A percentile compares a stretch with the other conserved stretches of the same genome.
Evolutionary conservation across 441 rosid genomes (phyloP).

Genomic region (Populus trichocarpa): DNA sequence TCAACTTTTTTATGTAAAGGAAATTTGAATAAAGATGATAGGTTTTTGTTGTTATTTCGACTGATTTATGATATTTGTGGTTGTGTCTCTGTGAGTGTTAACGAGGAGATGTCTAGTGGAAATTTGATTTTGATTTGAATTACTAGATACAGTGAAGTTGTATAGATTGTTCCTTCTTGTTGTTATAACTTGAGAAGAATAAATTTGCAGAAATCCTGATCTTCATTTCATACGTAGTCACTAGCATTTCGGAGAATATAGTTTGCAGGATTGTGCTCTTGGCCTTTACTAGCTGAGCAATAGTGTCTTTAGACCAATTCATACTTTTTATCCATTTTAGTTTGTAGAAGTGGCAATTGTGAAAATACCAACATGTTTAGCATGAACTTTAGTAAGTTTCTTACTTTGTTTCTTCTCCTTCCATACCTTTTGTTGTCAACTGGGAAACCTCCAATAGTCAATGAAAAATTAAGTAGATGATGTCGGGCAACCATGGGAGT

Average conservation of each 20-base stretch:
- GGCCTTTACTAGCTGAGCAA: neutral
- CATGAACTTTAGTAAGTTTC: neutral
- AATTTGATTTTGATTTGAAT: too few relatives aligned
- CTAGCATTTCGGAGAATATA: neutral
- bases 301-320: neutral
- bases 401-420: neutral
- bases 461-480: neutral
- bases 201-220: too few relatives aligned
- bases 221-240: too few relatives aligned
- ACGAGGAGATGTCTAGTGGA: neutral
- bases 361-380: neutral
- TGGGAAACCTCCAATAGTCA: neutral
- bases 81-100: neutral
- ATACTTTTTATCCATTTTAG: neutral
- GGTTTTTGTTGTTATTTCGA: slow-evolving; percentile 1
- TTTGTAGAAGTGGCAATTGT: neutral
- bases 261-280: neutral
- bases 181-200: too few relatives aligned
- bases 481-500: neutral
- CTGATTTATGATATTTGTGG: neutral
- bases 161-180: too few relatives aligned
- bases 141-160: too few relatives aligned
- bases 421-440: neutral
- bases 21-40: neutral
- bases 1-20: neutral